Conservation (phyloP, 257 asterid genomes). For the Primulina eburnea region DNA sequence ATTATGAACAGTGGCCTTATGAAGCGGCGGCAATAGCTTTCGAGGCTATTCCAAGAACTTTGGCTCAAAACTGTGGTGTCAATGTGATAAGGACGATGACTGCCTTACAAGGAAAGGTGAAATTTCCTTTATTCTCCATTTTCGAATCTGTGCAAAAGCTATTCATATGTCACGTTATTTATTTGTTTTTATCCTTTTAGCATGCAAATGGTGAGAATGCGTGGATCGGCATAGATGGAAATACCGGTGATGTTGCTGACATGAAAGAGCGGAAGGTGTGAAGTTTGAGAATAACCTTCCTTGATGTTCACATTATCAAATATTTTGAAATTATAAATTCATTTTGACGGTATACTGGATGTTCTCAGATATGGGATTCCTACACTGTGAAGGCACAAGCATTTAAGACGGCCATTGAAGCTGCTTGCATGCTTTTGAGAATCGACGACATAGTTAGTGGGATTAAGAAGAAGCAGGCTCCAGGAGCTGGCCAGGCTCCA, state of each 20-base stretch:
- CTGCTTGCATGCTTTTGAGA: constrained; percentile 95
- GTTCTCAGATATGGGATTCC: constrained; percentile 85
- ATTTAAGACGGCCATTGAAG: constrained; percentile 92
- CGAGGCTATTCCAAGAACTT: constrained; percentile 95
- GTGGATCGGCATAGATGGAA: constrained; percentile 95
- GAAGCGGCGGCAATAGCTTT: constrained; percentile 99
- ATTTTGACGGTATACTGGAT: constrained; percentile 4
- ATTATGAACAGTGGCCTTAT: constrained; percentile 80
- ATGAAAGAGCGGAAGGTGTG: constrained; percentile 91
- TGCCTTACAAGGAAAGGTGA: constrained; percentile 89
- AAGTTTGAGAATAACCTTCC: constrained; percentile 16
- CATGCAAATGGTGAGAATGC: constrained; percentile 97
- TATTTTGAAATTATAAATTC: constrained; percentile 7
- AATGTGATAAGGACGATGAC: constrained; percentile 94
- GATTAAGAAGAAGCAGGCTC: constrained; percentile 83
- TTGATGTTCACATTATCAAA: background rate
- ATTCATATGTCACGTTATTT: background rate
- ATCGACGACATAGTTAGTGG: constrained; percentile 96
- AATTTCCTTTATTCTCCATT: constrained; percentile 15
- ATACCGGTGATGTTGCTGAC: constrained; percentile 84
- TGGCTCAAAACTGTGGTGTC: constrained; percentile 97
- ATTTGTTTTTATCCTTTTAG: constrained; percentile 30
- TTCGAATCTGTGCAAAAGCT: constrained; percentile 8
- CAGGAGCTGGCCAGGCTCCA: constrained; percentile 59
- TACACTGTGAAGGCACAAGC: constrained; percentile 91